These are phyloP conservation scores for Leishmania tarentolae DNA, from an alignment of 208 protist species.

Conservation along the genomic window DNA sequence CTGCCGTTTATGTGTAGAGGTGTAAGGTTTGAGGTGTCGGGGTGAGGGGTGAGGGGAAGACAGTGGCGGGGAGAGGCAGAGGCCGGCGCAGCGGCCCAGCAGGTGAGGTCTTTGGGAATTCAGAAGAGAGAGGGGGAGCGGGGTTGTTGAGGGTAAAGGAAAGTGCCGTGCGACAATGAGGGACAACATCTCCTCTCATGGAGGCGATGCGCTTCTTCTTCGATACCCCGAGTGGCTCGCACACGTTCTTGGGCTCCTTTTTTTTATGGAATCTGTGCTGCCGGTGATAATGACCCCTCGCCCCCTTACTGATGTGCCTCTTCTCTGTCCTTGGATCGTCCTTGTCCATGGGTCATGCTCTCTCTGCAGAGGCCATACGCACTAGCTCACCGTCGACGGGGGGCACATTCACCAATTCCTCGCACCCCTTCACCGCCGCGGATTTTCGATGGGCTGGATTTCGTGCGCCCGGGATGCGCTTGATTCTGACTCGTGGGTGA, in stretches of 20 bases:
- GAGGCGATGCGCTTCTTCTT: neutral
- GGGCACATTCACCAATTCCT: neutral
- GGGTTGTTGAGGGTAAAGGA: neutral
- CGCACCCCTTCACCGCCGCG: neutral
- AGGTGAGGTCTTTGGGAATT: neutral
- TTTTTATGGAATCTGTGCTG: slow-evolving; percentile 19
- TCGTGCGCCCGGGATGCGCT: neutral
- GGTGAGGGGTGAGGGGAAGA: neutral
- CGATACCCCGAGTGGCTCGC: neutral
- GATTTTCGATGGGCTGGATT: neutral
- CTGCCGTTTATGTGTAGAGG: neutral
- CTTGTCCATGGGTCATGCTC: neutral
- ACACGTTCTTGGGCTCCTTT: slow-evolving; percentile 30
- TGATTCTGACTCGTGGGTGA: neutral
- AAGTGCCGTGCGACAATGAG: too few relatives aligned
- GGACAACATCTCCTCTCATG: neutral
- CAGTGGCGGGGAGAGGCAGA: neutral
- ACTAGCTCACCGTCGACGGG: neutral
- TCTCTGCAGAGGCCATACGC: neutral
- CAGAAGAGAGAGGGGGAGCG: neutral
- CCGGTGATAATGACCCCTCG: neutral
- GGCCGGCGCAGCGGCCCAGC: neutral
- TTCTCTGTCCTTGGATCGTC: neutral
- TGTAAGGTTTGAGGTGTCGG: neutral
- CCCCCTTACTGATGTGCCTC: neutral